Evolutionary conservation across 2,329 filamentous ascomycete species (phyloP), one percentile per base, ranked within the genome.

Genomic region (Penicillium janthinellum): DNA sequence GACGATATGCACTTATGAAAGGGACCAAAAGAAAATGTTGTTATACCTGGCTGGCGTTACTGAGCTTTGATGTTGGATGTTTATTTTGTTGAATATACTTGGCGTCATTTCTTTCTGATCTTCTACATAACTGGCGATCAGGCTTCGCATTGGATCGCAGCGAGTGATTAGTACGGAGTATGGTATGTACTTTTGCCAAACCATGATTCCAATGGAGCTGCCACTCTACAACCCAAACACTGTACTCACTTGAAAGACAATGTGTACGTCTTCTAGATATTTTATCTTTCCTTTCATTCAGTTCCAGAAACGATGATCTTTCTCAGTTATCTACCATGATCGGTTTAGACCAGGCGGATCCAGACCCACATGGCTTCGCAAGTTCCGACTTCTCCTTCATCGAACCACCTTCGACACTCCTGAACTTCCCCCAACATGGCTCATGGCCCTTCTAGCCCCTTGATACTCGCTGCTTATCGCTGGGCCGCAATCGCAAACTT

Each of bases 1-100:
- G 66, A 69, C 37, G 61, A 67, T 49, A 69, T 65, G 67, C 56
- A 64, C 56, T 64, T 49, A 67, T 56, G 66, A 65, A 57, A 49
- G 53, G 62, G 58, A 53, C 45, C 48, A 60, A 64, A 51, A 54
- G 56, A 64, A 59, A 60, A 54, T 49, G 35, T 22, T 59, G 49
- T 62, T 56, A 67, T 67, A 67, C 60, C 60, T 63, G 64, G 61
- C 51, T 58, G 64, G 66, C 66, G 66, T 63, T 65, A 22, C 31
- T 25, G 7, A 25, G 20, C 12, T 49, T 35, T 51, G 12, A 48
- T 45, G 10, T 57, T 56, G 22, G 38, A 49, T 57, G 11, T 10
- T 10, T 38, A 20, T 25, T 15, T 41, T 54, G 39, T 53, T 38
- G 44, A 54, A 8, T 56, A 48, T 52, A 25, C 41, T 31, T 37